These are phyloP conservation scores for Coniella lustricola DNA, from an alignment of 2,329 filamentous ascomycete genomes.

Conservation along the genomic window DNA sequence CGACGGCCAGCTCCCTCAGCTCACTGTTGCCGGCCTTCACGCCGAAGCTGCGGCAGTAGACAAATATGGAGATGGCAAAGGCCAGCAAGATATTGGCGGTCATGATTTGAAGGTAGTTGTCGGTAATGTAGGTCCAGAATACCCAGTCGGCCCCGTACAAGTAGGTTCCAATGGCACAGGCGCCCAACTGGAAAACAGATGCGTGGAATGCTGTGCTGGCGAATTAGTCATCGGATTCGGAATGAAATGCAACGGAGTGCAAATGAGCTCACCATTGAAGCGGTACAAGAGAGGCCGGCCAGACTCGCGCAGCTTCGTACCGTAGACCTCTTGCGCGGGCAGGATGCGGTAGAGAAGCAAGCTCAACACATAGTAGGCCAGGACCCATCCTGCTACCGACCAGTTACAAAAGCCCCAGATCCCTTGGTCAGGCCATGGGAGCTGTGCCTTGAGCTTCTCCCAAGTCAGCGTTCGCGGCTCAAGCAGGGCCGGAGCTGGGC, in stretches of 20 bases:
- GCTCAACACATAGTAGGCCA: conserved; percentile 69
- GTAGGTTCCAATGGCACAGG: conserved; percentile 63
- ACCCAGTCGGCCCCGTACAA: conserved; percentile 68
- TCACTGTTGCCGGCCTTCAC: conserved; percentile 65
- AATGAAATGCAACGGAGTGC: no score
- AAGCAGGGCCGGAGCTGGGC: conserved; percentile 43
- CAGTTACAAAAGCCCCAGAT: conserved; percentile 59
- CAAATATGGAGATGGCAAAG: conserved; percentile 60
- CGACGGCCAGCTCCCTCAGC: conserved; percentile 67
- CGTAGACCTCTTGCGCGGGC: conserved; percentile 63
- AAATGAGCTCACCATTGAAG: conserved; percentile 53
- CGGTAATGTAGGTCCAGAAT: conserved; percentile 81
- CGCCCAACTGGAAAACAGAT: conserved; percentile 58
- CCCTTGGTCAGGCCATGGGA: conserved; percentile 54
- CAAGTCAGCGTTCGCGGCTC: conserved; percentile 36
- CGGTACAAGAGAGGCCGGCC: conserved; percentile 71
- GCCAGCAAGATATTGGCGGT: conserved; percentile 72
- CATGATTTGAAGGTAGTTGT: conserved; percentile 77
- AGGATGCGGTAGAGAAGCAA: conserved; percentile 67
- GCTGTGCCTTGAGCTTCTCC: conserved; percentile 38
- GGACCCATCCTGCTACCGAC: conserved; percentile 55
- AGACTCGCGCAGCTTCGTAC: conserved; percentile 53
- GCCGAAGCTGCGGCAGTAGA: conserved; percentile 71
- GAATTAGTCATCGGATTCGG: no score
- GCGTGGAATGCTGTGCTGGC: conserved; percentile 57